These are phyloP conservation scores for Microbotryum scabiosae DNA, from an alignment of 1,284 basidiomycete genomes.

Conservation along the genomic window DNA sequence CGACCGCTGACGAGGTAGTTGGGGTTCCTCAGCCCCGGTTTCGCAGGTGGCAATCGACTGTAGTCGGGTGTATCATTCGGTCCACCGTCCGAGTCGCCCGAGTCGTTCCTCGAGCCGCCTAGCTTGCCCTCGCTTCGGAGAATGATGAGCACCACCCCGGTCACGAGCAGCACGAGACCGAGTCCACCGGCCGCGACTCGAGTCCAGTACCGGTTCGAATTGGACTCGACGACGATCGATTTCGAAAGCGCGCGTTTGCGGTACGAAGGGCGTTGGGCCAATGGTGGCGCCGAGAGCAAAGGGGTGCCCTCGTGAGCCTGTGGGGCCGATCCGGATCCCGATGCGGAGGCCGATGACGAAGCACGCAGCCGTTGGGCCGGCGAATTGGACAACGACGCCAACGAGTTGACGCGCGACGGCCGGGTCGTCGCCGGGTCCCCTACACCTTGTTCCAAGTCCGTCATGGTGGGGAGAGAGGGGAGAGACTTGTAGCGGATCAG, in stretches of 20 bases:
- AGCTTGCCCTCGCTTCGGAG: conserved; percentile 10
- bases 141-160: conserved; percentile 17
- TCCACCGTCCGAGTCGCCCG: background rate
- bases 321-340: too few species aligned
- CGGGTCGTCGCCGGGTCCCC: too few species aligned
- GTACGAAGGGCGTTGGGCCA: conserved; percentile 10
- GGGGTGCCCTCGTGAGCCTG: conserved; percentile 2
- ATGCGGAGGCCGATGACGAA: too few species aligned
- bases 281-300: background rate
- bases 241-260: conserved; percentile 23
- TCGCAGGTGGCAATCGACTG: conserved; percentile 31
- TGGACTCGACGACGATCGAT: conserved; percentile 6
- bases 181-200: background rate
- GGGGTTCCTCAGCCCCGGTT: conserved; percentile 49
- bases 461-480: too few species aligned
- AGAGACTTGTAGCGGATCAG: too few species aligned
- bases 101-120: background rate
- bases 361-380: too few species aligned
- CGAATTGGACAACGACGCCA: too few species aligned
- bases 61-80: conserved; percentile 25
- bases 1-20: conserved; percentile 63
- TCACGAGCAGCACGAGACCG: conserved; percentile 9
- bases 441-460: too few species aligned
- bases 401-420: too few species aligned
- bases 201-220: conserved; percentile 1